These are phyloP conservation scores for Psilocybe sp. DNA, from an alignment of 768 basidiomycete species.

Conservation along the genomic window DNA sequence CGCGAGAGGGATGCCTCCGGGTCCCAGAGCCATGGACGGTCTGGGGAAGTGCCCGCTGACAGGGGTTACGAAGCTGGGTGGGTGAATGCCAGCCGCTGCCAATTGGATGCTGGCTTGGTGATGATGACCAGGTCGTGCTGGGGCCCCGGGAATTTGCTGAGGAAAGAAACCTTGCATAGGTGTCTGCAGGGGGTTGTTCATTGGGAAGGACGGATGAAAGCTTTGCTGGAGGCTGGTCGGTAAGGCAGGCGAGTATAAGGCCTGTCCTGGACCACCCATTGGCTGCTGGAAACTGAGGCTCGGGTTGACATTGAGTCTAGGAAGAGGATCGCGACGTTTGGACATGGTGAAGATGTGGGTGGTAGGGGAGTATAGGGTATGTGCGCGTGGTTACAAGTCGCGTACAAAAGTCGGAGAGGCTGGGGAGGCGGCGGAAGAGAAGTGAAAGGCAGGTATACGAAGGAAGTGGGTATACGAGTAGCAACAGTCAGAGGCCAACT, in stretches of 20 bases:
- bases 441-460: slow-evolving; percentile 6
- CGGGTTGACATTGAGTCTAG: slow-evolving; percentile 57
- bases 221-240: slow-evolving; percentile 57
- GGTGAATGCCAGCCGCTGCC: slow-evolving; percentile 56
- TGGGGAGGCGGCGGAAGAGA: not conserved
- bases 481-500: not conserved
- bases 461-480: slow-evolving; percentile 11
- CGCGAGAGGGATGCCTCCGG: slow-evolving; percentile 32
- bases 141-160: slow-evolving; percentile 44
- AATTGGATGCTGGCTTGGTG: slow-evolving; percentile 62
- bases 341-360: slow-evolving; percentile 20
- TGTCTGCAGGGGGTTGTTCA: slow-evolving; percentile 55
- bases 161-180: slow-evolving; percentile 73
- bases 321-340: slow-evolving; percentile 50
- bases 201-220: slow-evolving; percentile 55
- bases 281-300: slow-evolving; percentile 57
- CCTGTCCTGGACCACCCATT: slow-evolving; percentile 30
- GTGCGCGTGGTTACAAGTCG: not conserved
- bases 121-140: slow-evolving; percentile 54
- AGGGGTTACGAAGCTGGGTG: slow-evolving; percentile 60
- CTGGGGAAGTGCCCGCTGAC: slow-evolving; percentile 55
- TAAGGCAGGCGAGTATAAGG: slow-evolving; percentile 63
- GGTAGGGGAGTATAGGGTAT: not conserved
- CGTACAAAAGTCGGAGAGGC: slow-evolving; percentile 1
- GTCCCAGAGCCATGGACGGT: slow-evolving; percentile 42